Percentiles rank a stretch among this genome's conserved stretches.
Conservation (phyloP, 176 grass and related monocot species). For the Musa itinerans region DNA sequence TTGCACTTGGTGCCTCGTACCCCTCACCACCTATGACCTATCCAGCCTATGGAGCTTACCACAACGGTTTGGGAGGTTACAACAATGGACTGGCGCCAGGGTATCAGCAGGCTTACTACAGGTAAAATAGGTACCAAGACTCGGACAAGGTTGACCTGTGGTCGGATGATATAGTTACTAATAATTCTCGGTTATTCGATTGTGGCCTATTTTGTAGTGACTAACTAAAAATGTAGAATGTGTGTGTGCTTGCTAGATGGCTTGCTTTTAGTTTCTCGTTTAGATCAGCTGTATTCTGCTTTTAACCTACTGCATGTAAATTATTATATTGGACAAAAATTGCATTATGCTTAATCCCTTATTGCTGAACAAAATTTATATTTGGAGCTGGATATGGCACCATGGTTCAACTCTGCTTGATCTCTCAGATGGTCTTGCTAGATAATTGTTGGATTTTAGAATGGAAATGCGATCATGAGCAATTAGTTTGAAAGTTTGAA, state of each 20-base stretch:
- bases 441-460: too few relatives aligned
- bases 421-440: too few relatives aligned
- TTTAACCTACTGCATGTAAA: constrained; percentile 59
- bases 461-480: too few relatives aligned
- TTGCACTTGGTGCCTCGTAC: constrained; percentile 52
- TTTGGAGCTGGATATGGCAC: too few relatives aligned
- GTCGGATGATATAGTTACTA: constrained; percentile 45
- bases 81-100: constrained; percentile 41
- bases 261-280: constrained; percentile 34
- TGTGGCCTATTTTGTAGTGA: constrained; percentile 72
- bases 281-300: constrained; percentile 50
- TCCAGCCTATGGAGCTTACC: constrained; percentile 49
- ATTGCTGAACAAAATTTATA: not conserved
- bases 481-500: too few relatives aligned
- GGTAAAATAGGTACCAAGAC: constrained; percentile 23
- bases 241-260: constrained; percentile 35
- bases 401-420: too few relatives aligned
- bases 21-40: constrained; percentile 56
- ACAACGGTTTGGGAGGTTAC: constrained; percentile 45
- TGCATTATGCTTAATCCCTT: not conserved
- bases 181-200: constrained; percentile 30
- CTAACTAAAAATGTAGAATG: constrained; percentile 59
- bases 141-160: not conserved
- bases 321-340: constrained; percentile 40
- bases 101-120: constrained; percentile 77